Conservation (phyloP, 768 basidiomycete genomes). For the Boletus subcaerulescens region DNA sequence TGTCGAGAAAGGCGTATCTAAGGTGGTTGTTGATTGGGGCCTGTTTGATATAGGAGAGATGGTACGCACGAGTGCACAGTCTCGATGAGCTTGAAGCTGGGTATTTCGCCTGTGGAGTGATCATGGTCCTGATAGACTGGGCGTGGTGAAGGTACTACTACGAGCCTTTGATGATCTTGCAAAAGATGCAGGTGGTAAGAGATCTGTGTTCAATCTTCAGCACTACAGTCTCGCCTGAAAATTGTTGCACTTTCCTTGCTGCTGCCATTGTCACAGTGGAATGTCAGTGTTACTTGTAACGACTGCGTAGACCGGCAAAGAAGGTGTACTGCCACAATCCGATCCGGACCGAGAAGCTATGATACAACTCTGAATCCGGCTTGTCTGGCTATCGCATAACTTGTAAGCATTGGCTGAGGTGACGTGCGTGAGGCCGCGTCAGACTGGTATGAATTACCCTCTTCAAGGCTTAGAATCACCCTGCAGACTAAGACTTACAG, state of each 20-base stretch:
- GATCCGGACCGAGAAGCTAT: no score
- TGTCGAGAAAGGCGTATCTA: constrained; percentile 89
- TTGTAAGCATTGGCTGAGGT: no score
- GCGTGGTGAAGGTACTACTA: background rate
- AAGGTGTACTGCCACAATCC: no score
- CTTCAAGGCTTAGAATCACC: no score
- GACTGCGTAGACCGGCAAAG: no score
- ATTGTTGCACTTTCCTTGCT: constrained; percentile 17
- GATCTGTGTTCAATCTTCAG: constrained; percentile 36
- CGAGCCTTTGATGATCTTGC: constrained; percentile 89
- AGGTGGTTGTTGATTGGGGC: no score
- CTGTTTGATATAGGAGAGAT: background rate
- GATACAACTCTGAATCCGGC: no score
- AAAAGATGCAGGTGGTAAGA: constrained; percentile 79
- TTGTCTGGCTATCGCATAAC: no score
- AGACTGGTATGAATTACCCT: no score
- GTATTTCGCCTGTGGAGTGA: constrained; percentile 69
- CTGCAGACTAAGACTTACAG: no score
- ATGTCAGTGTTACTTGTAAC: no score
- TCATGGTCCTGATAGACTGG: background rate
- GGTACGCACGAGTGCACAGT: constrained; percentile 62
- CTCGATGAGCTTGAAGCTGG: constrained; percentile 81
- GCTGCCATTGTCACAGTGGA: constrained; percentile 8
- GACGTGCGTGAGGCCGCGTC: no score
- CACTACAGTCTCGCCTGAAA: background rate